Percentiles rank a stretch among this genome's conserved stretches.
phyloP scores from a whole-genome alignment of 2,329 filamentous ascomycete species.

The Ophiostoma triangulosporum region DNA sequence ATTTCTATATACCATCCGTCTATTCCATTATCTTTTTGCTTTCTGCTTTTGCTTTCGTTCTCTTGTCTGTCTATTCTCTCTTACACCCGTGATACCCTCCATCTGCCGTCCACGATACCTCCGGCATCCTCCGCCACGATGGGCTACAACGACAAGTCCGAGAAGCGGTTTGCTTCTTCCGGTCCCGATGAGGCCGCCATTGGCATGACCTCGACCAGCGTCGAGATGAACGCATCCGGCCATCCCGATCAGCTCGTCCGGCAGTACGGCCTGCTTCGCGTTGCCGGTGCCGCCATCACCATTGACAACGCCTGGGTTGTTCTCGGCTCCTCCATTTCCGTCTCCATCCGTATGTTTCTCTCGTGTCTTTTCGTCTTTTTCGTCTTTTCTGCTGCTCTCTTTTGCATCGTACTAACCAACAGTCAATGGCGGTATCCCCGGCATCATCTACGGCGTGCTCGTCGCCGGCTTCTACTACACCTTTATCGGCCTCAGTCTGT shows the following conservation, averaged over 20 bases:
- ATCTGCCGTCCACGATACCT: too few relatives aligned
- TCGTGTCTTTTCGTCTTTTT: not conserved
- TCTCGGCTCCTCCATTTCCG: slow-evolving; percentile 45
- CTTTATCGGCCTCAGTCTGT: slow-evolving; percentile 28
- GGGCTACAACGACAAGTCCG: not conserved
- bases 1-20: not conserved
- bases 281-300: slow-evolving; percentile 46
- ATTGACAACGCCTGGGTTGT: slow-evolving; percentile 54
- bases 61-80: not conserved
- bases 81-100: not conserved
- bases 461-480: slow-evolving; percentile 30
- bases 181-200: slow-evolving; percentile 4
- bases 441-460: slow-evolving; percentile 29
- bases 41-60: too few relatives aligned
- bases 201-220: not conserved
- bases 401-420: not conserved
- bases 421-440: slow-evolving; percentile 30
- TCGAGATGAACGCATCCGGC: slow-evolving; percentile 44
- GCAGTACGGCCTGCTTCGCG: slow-evolving; percentile 46
- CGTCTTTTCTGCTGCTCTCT: not conserved
- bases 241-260: slow-evolving; percentile 49
- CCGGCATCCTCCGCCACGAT: not conserved
- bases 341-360: slow-evolving; percentile 31
- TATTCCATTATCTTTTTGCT: not conserved
- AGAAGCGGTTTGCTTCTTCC: not conserved